Base-by-base conservation (phyloP, 1,139 yeast genomes). In the Tardiomyces blankii region DNA sequence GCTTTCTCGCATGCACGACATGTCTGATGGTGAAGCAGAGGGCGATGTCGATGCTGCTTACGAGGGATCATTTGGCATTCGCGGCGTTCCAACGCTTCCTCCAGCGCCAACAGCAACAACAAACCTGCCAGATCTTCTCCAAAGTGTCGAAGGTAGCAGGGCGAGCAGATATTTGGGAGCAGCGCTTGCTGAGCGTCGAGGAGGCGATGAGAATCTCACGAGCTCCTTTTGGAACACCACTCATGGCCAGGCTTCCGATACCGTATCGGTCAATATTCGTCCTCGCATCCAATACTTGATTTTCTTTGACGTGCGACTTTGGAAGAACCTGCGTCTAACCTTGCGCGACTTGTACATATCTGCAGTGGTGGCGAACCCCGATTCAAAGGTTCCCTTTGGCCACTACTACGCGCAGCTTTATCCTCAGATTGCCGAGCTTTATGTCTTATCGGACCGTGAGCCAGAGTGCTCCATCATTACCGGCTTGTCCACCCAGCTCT, bases 391-490 rank as follows among this genome's bases (percentile, higher is more conserved):
- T 28, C 67, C 79, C 30, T 67, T 87, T 40, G 83, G 87, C 11
- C 78, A 79, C 38, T 93, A 87, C 57, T 88, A 87, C 58, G 83
- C 88, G 40, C 94, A 87, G 54, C 69, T 87, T 0, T 54, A 89
- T 59, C 88, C 94, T 0, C 73, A 77, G 2, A 66, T 88, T n/a
- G 79, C 87, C 0, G 89, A 87, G 54, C 74, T 77, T 72, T 87
- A 76, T 60, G 73, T 81, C 49, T 70, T 75, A 0, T 73, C 78
- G 46, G 95, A 85, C 51, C 69, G 89, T 42, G 96, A 88, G 50
- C 93, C 95, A 0, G 96, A 89, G 54, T 70, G 77, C 51, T 83
- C 88, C 38, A 72, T 87, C 19, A 78, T 88, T 77, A 72, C 82
- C 35, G 73, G 80, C 8, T 60, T 91, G 18, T 83, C 96, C 0